Percentiles rank a stretch among this genome's conserved stretches.
phyloP scores from a whole-genome alignment of 23 red algal species.

The Gracilaria caudata region DNA sequence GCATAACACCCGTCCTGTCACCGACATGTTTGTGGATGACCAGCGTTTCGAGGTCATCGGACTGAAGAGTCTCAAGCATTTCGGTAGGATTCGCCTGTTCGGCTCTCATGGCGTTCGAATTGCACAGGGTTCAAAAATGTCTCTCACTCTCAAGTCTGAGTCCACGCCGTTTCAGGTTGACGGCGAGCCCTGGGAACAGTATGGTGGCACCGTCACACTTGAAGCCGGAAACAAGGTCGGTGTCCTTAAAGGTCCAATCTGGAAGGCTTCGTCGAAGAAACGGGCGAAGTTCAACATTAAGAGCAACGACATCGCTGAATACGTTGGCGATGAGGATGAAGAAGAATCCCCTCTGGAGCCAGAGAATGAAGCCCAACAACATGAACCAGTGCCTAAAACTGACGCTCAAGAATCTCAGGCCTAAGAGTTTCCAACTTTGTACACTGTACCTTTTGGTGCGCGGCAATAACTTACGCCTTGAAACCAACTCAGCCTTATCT shows the following conservation, averaged over 20 bases:
- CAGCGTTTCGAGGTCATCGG: conserved; percentile 84
- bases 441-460: background rate
- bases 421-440: background rate
- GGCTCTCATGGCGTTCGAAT: conserved; percentile 68
- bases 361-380: background rate
- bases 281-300: conserved; percentile 57
- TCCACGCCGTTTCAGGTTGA: conserved; percentile 81
- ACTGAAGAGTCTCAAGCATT: conserved; percentile 81
- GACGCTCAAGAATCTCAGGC: background rate
- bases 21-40: conserved; percentile 81
- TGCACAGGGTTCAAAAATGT: conserved; percentile 62
- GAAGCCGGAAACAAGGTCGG: conserved; percentile 60
- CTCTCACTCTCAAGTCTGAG: conserved; percentile 71
- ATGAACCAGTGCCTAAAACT: background rate
- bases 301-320: background rate
- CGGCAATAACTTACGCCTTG: background rate
- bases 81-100: conserved; percentile 67
- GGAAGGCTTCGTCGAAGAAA: conserved; percentile 31
- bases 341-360: background rate
- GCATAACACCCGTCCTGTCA: background rate
- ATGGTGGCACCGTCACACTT: conserved; percentile 49
- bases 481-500: background rate
- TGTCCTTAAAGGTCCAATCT: conserved; percentile 49
- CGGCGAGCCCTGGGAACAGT: conserved; percentile 90
- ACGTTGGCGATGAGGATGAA: background rate